Conservation (phyloP, 2,329 filamentous ascomycete genomes). For the Rhexocercosporidium sp. region DNA sequence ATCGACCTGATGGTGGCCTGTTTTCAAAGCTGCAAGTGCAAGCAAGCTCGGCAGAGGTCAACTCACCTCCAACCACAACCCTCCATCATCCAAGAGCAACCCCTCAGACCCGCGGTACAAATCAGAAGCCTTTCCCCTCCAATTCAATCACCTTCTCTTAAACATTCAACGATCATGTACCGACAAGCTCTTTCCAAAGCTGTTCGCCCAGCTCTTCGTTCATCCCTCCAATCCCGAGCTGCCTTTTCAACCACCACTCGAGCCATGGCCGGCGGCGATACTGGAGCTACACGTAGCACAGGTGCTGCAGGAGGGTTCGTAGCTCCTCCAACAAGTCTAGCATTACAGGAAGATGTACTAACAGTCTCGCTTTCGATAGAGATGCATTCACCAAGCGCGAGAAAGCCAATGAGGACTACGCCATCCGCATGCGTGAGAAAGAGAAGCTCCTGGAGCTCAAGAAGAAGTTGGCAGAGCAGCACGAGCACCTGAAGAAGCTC, state of each 20-base stretch:
- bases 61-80: constrained; percentile 33
- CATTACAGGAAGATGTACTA: constrained; percentile 20
- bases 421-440: constrained; percentile 86
- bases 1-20: constrained; percentile 7
- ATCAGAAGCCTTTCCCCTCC: constrained; percentile 27
- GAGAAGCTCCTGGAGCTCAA: constrained; percentile 84
- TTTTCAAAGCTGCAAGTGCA: constrained; percentile 13
- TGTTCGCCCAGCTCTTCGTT: constrained; percentile 50
- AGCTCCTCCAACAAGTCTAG: not conserved
- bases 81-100: constrained; percentile 30
- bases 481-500: constrained; percentile 82
- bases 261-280: constrained; percentile 70
- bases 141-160: constrained; percentile 11
- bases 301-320: constrained; percentile 33
- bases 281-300: constrained; percentile 37
- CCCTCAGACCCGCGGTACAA: constrained; percentile 32
- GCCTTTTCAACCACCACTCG: constrained; percentile 47
- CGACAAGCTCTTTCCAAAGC: constrained; percentile 62
- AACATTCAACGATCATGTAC: constrained; percentile 60
- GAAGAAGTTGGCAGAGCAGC: constrained; percentile 76
- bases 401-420: constrained; percentile 81
- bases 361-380: constrained; percentile 52
- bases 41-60: constrained; percentile 30
- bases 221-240: constrained; percentile 61
- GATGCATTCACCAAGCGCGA: constrained; percentile 95